Evolutionary conservation across 1,284 basidiomycete species (phyloP).

Genomic region (Rhodotorula sp.): DNA sequence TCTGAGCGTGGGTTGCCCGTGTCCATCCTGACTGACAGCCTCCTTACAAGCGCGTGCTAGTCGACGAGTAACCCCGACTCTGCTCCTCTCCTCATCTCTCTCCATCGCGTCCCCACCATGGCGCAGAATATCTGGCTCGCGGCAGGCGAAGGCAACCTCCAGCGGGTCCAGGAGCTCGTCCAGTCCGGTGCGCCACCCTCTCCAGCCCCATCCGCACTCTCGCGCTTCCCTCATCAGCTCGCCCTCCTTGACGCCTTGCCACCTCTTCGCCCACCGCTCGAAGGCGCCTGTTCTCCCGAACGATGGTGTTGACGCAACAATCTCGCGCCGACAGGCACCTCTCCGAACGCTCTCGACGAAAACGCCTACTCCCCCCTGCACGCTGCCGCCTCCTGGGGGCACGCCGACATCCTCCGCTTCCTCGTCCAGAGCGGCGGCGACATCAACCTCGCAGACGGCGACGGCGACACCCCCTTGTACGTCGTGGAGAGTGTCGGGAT

Average conservation of each 20-base stretch:
- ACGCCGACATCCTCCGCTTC: constrained; percentile 72
- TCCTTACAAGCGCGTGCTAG: too few relatives aligned
- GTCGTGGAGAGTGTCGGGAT: constrained; percentile 80
- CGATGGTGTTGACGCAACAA: too few relatives aligned
- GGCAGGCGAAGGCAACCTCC: constrained; percentile 79
- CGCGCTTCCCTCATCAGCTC: too few relatives aligned
- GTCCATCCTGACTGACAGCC: neutral
- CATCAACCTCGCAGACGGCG: constrained; percentile 79
- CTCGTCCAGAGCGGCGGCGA: constrained; percentile 78
- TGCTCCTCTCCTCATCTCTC: neutral
- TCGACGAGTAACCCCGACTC: neutral
- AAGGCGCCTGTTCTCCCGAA: neutral
- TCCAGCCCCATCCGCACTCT: constrained; percentile 1
- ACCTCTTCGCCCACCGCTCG: neutral
- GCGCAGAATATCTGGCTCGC: constrained; percentile 72
- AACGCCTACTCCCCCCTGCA: constrained; percentile 78
- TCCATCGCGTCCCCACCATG: neutral
- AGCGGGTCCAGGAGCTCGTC: constrained; percentile 52
- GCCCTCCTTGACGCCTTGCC: neutral
- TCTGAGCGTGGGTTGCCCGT: neutral
- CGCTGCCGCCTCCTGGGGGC: constrained; percentile 90
- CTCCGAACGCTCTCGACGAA: constrained; percentile 34
- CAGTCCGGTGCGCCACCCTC: constrained; percentile 21
- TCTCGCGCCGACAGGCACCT: constrained; percentile 5
- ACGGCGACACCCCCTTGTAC: constrained; percentile 88